Base-by-base conservation (phyloP, 2,329 filamentous ascomycete species). In the Penicillium italicum region DNA sequence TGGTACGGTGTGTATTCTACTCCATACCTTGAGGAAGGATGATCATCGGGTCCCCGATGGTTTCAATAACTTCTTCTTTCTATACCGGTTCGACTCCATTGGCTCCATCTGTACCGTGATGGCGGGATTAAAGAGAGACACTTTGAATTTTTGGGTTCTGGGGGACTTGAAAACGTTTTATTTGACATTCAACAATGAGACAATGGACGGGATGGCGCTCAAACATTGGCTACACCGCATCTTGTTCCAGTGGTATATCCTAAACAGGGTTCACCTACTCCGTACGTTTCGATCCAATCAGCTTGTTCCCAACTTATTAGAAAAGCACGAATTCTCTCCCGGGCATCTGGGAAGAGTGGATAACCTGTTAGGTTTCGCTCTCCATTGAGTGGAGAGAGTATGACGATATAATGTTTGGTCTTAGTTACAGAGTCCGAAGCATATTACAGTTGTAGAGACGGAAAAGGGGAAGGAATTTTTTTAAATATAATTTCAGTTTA, bases 11-110 rank as follows among this genome's bases (percentile, higher is more conserved):
- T 42, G 42, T 55, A 48, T 34, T 43, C 41, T n/a, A 43, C n/a
- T n/a, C n/a, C n/a, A n/a, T n/a, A n/a, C 50, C 22, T 52, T 52
- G 55, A 60, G n/a, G n/a, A 47, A 57, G 47, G 56, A 57, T 46
- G 62, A 63, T 64, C 59, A 56, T 53, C 59, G 30, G 38, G 44
- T 43, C 22, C 36, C 30, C 14, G 22, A 34, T 20, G n/a, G 41
- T 36, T 51, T 55, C 53, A 45, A 51, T 55, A 51, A 33, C 52
- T 45, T 44, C 40, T 40, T 40, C 26, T 40, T 6, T 42, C 46
- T 45, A 33, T 26, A 37, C 45, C 4, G 44, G 24, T 42, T 47
- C 41, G 12, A 20, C 36, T 40, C 36, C 10, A 52, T 48, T 20
- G 11, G 22, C 31, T 44, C 45, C 36, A 47, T 48, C 43, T 16